phyloP scores from a whole-genome alignment of 331 rosid species.

The Cydonia oblonga region DNA sequence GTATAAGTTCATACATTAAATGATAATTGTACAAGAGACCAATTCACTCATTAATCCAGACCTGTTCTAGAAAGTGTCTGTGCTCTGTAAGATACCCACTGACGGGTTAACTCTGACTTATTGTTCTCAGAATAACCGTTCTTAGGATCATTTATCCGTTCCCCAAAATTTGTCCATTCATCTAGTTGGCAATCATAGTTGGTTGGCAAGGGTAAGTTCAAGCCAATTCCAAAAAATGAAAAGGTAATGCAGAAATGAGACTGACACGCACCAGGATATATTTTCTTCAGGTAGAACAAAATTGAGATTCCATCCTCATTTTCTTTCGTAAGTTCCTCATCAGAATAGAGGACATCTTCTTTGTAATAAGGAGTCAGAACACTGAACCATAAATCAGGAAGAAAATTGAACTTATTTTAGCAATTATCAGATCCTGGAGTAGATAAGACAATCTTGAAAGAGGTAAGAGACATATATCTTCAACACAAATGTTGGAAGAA shows the following conservation, averaged over 20 bases:
- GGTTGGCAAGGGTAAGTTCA: slow-evolving; percentile 8
- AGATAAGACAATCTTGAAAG: not conserved
- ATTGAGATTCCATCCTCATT: slow-evolving; percentile 94
- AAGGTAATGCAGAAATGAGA: slow-evolving; percentile 13
- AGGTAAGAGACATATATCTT: not conserved
- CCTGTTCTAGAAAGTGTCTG: slow-evolving; percentile 98
- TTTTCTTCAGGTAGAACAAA: slow-evolving; percentile 79
- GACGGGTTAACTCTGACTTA: slow-evolving; percentile 35
- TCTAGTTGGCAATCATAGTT: slow-evolving; percentile 30
- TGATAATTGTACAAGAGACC: slow-evolving; percentile 1
- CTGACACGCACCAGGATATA: slow-evolving; percentile 76
- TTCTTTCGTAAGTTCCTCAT: slow-evolving; percentile 47
- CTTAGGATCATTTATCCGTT: slow-evolving; percentile 33
- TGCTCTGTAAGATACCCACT: slow-evolving; percentile 94
- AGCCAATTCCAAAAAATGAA: not conserved
- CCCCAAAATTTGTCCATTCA: slow-evolving; percentile 71
- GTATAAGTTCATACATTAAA: slow-evolving; percentile 5
- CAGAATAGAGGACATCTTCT: slow-evolving; percentile 78
- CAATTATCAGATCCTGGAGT: slow-evolving; percentile 2
- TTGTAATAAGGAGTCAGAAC: slow-evolving; percentile 95
- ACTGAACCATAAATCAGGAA: slow-evolving; percentile 34
- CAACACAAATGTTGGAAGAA: not conserved
- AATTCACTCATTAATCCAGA: slow-evolving; percentile 19
- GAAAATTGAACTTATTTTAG: slow-evolving; percentile 13
- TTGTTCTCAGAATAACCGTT: not conserved